These are phyloP conservation scores for Phyllostachys edulis DNA, from an alignment of 176 grass and related monocot species.

Conservation along the genomic window DNA sequence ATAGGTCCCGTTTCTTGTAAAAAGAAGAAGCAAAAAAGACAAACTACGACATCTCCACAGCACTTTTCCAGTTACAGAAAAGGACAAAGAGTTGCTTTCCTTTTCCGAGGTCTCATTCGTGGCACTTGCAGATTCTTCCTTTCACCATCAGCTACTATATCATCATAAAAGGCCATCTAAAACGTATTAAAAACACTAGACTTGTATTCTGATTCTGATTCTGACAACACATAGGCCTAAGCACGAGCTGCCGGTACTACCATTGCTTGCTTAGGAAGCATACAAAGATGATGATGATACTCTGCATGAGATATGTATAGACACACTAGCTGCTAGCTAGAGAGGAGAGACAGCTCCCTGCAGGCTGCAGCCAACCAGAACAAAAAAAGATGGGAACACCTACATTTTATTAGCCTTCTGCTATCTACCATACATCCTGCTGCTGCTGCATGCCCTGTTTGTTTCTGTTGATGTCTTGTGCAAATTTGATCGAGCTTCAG, in stretches of 20 bases:
- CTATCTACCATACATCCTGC: conserved; percentile 18
- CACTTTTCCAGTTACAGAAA: conserved; percentile 36
- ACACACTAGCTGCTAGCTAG: conserved; percentile 26
- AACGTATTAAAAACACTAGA: neutral
- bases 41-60: conserved; percentile 1
- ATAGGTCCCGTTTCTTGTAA: too few species aligned
- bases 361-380: neutral
- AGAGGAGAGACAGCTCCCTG: neutral
- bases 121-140: conserved; percentile 29
- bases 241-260: neutral
- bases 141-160: conserved; percentile 17
- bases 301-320: conserved; percentile 17
- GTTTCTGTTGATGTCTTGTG: neutral
- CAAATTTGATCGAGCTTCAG: conserved; percentile 1
- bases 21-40: neutral
- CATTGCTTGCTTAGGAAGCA: conserved; percentile 20
- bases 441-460: neutral
- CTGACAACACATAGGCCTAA: conserved; percentile 30
- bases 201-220: conserved; percentile 43
- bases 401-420: conserved; percentile 3
- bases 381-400: neutral
- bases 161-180: neutral
- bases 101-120: conserved; percentile 20
- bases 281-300: conserved; percentile 29
- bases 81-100: conserved; percentile 35